Evolutionary conservation across 768 basidiomycete genomes (phyloP), one percentile per base, ranked within the genome.

Genomic region (Podaxis sp.): DNA sequence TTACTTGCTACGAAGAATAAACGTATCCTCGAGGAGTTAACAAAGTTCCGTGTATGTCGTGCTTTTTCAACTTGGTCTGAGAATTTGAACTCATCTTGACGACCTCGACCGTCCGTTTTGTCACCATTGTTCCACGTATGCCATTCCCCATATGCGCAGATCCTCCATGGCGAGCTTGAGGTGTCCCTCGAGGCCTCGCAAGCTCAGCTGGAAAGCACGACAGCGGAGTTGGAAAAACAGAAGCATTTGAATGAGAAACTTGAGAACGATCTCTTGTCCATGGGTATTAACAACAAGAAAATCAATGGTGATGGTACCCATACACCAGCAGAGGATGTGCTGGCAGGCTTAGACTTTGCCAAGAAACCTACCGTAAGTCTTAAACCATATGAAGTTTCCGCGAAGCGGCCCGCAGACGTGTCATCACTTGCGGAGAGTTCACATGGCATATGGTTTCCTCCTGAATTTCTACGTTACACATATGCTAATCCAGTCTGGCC

Each of bases 1-100:
- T 86, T 99, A 4, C 84, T 99, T 37, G 93, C 95, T 4, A 88
- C 84, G 44, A 99, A 99, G 81, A 99, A 99, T 76, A 93, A 94
- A 71, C 86, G 90, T 49, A 84, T 99, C 20, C 81, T 93, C 50
- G 96, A 98, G 68, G 95, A 99, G 70, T 78, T 99, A 58, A 97
- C 96, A 4, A 94, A 88, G 68, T 88, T 97, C 70, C 80, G 96
- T 64, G 95, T 94, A 67, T 8, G 84, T 71, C 24, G 26, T 53
- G 11, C 54, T 49, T 40, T 30, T n/a, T 24, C 26, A 22, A 48
- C 24, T 30, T 37, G 63, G 3, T 49, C 55, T 44, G 5, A 44
- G 51, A 52, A 54, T 17, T 37, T 2, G 20, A 60, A 26, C 53
- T 36, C 11, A 28, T 28, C 40, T 59, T 49, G 44, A 41, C 56